Evolutionary conservation across 352 stramenopile genomes (phyloP).

Genomic region (Phytophthora litchii): DNA sequence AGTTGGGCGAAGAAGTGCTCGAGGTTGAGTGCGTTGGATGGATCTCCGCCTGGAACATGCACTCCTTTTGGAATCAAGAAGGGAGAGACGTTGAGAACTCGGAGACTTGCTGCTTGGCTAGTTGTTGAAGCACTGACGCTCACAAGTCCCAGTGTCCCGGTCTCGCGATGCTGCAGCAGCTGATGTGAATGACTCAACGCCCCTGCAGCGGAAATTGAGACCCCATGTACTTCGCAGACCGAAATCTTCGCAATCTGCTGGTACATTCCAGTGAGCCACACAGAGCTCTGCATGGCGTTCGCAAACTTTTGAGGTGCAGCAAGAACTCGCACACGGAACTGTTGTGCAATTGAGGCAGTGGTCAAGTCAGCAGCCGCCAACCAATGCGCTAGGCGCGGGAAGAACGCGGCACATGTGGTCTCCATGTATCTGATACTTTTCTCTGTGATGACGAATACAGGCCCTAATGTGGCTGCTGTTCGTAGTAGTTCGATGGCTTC

Average conservation of each 20-base stretch:
- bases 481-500: slow-evolving; percentile 54
- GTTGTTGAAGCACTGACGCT: slow-evolving; percentile 37
- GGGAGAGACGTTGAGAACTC: slow-evolving; percentile 36
- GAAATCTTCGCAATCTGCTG: slow-evolving; percentile 45
- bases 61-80: slow-evolving; percentile 57
- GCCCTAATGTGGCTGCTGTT: slow-evolving; percentile 41
- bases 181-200: slow-evolving; percentile 6
- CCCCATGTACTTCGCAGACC: slow-evolving; percentile 26
- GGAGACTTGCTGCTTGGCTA: slow-evolving; percentile 41
- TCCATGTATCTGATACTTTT: slow-evolving; percentile 56
- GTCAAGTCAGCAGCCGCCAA: slow-evolving; percentile 30
- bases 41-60: slow-evolving; percentile 25
- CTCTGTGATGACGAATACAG: slow-evolving; percentile 62
- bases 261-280: slow-evolving; percentile 53
- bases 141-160: slow-evolving; percentile 50
- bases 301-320: slow-evolving; percentile 48
- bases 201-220: slow-evolving; percentile 3
- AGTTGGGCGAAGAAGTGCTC: slow-evolving; percentile 71
- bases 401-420: slow-evolving; percentile 48
- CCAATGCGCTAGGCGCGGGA: slow-evolving; percentile 56
- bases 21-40: slow-evolving; percentile 33
- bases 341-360: background rate
- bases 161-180: slow-evolving; percentile 34
- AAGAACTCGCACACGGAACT: slow-evolving; percentile 45
- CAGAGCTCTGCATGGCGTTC: slow-evolving; percentile 36